phyloP scores from a whole-genome alignment of 2,329 filamentous ascomycete species.

The Colletotrichum sp. region DNA sequence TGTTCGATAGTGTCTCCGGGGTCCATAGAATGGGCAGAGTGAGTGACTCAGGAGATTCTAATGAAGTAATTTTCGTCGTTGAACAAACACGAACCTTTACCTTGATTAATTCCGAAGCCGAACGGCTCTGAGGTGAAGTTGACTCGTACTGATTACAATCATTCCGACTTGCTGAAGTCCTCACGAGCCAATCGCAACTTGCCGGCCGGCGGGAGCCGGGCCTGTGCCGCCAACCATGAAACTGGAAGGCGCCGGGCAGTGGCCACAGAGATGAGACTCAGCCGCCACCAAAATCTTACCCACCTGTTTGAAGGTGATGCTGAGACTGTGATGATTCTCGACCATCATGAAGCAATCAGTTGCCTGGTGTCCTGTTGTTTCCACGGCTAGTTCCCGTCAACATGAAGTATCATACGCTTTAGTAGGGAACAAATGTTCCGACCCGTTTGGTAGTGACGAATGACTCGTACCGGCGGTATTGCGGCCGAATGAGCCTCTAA shows the following conservation, averaged over 20 bases:
- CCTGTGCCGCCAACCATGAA: neutral
- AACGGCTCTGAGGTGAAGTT: neutral
- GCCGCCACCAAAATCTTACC: neutral
- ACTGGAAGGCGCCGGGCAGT: neutral
- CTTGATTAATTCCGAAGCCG: neutral
- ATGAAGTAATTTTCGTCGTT: neutral
- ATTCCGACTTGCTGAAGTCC: neutral
- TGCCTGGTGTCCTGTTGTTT: too few species aligned
- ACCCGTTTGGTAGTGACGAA: neutral
- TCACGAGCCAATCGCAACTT: neutral
- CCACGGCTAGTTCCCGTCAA: neutral
- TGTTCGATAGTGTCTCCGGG: neutral
- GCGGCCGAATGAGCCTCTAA: neutral
- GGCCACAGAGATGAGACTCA: neutral
- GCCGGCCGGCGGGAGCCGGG: neutral
- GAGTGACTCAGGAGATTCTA: neutral
- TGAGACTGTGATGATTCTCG: neutral
- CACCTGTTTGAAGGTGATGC: neutral
- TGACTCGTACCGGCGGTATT: neutral
- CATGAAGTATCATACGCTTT: neutral
- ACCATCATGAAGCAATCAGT: neutral
- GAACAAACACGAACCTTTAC: neutral
- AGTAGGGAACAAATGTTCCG: neutral
- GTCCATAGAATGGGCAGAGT: neutral
- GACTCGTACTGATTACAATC: neutral